Base-by-base conservation (phyloP, 1,284 basidiomycete species). In the Termitomyces sp. region DNA sequence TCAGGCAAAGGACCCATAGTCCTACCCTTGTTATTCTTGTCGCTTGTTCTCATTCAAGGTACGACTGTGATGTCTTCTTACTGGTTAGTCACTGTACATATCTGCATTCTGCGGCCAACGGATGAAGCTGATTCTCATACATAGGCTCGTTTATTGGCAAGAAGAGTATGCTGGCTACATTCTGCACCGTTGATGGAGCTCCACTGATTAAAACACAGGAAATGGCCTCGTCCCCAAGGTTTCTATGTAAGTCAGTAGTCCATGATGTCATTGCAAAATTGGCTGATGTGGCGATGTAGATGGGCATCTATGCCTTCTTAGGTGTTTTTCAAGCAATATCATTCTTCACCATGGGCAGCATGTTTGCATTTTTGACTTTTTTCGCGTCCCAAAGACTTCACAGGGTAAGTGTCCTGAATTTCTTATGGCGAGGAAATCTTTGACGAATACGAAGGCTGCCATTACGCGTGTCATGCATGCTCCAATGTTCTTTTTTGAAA, bases 401-500 rank as follows among this genome's bases (percentile, higher is more conserved):
- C 58, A 67, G 62, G 54, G 66, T 73, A 41, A 50, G 69, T 57
- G 0, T 10, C 3, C 49, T 57, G n/a, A 47, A 21, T 48, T 19
- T 5, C 12, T 26, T 7, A 10, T 84, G 60, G 86, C 86, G 58
- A 83, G 19, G 3, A 15, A 30, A 9, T 19, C 19, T 4, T 15
- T 51, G 17, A 54, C 12, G 15, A 6, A 52, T 63, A 73, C 74
- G 28, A 41, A 80, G 74, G 70, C 68, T 42, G 83, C 88, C 1
- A 83, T 90, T 54, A 68, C 73, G 5, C 78, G 84, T 30, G 78
- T 92, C 40, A 79, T 84, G 72, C 78, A 83, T 61, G 86, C 89
- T 0, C 92, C 92, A 0, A 92, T 92, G 84, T 82, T 82, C 4
- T 94, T 93, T 76, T 94, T 93, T 65, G 93, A 95, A 66, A 93